Conservation (phyloP, 2,329 filamentous ascomycete species). For the Talaromyces funiculosus region DNA sequence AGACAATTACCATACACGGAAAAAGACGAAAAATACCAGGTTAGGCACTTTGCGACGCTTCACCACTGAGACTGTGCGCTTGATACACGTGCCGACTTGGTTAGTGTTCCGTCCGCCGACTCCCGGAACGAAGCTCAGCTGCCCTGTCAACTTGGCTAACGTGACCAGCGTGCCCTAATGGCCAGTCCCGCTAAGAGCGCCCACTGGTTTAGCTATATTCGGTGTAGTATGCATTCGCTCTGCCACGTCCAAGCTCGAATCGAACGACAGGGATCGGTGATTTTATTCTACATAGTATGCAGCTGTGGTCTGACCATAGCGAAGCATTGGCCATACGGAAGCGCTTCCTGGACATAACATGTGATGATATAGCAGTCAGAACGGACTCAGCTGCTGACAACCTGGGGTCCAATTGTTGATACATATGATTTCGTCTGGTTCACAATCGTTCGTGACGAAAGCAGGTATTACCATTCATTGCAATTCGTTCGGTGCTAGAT, state of each 20-base stretch:
- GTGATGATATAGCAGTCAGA: not conserved
- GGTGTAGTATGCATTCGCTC: not conserved
- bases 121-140: not conserved
- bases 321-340: slow-evolving; percentile 1
- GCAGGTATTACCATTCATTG: not conserved
- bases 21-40: not conserved
- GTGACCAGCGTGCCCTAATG: not conserved
- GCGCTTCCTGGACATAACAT: not conserved
- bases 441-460: not conserved
- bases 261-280: not conserved
- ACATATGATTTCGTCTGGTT: not conserved
- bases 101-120: not conserved
- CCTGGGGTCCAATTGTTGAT: not conserved
- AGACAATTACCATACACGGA: not conserved
- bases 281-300: not conserved
- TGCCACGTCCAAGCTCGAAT: not conserved
- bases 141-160: not conserved
- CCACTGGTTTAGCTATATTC: not conserved
- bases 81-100: slow-evolving; percentile 1
- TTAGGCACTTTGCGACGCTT: not conserved
- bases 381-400: not conserved
- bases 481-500: not conserved
- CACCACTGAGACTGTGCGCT: not conserved
- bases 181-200: not conserved
- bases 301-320: not conserved